Evolutionary conservation across 2,329 filamentous ascomycete genomes (phyloP), one percentile per base, ranked within the genome.

Genomic region (Dothideomycetes sp.): DNA sequence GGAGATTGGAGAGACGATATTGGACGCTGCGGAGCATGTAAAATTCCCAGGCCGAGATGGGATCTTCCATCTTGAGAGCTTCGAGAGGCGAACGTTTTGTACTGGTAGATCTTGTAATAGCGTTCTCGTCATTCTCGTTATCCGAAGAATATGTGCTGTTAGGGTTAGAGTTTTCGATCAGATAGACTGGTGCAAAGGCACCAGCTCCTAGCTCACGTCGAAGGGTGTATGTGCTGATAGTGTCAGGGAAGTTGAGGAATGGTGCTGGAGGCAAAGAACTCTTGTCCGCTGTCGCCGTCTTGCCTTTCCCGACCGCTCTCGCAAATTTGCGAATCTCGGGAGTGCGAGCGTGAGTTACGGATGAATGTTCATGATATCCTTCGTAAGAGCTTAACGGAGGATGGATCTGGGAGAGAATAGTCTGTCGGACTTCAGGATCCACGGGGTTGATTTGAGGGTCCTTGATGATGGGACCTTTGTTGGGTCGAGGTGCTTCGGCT

Each of bases 171-270:
- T 73, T 76, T 55, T 94, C 85, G 6, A 88, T 81, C 0, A 98
- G 75, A 57, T 95, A 98, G 3, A 98, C 91, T 0, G 91, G 89
- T 1, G 89, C 91, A 62, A 93, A 98, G 1, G 91, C 91, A 7
- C 91, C 91, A 19, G 87, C 84, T 1, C 91, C 91, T 10, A 98
- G 76, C 58, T 96, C 87, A 35, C 81, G 78, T 55, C 82, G 85
- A 43, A 96, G 64, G 1, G 76, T 81, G 60, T 95, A 98, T 29
- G 72, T 74, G 27, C 78, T 70, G 16, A 73, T 64, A 2, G 75
- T 70, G 27, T 76, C 76, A 0, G 76, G 70, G 45, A 95, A 84
- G 29, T 76, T 68, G 16, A 96, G 69, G 4, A 74, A 67, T 0
- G 84, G 78, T 0, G 78, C 72, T 1, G 71, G 63, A 2, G 78